A percentile compares a stretch with the other conserved stretches of the same genome.
These are phyloP conservation scores for Cutaneotrichosporon spelunceum DNA, from an alignment of 1,284 basidiomycete genomes.

Conservation along the genomic window DNA sequence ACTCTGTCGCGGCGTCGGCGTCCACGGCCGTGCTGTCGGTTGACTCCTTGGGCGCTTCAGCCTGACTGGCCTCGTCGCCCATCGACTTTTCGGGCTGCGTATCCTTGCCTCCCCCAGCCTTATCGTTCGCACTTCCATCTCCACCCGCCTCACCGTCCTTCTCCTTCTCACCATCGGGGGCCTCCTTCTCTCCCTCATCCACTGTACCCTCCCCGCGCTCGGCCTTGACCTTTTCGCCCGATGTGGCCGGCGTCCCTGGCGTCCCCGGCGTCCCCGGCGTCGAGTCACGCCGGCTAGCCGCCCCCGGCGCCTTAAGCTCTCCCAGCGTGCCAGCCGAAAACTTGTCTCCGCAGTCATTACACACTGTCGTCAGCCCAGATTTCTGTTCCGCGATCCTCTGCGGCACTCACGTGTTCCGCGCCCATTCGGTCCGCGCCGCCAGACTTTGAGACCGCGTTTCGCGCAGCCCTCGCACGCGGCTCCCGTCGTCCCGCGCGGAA, in stretches of 20 bases:
- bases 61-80: not conserved
- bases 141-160: constrained; percentile 4
- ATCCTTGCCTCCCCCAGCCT: not conserved
- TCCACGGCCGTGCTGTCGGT: not conserved
- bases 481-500: constrained; percentile 23
- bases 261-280: constrained; percentile 6
- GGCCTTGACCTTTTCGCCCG: constrained; percentile 5
- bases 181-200: not conserved
- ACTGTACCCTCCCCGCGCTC: constrained; percentile 1
- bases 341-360: constrained; percentile 45
- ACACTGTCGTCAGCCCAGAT: constrained; percentile 31
- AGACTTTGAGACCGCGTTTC: constrained; percentile 35
- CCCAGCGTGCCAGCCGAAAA: constrained; percentile 37
- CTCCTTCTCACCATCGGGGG: not conserved
- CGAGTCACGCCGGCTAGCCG: constrained; percentile 17
- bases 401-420: constrained; percentile 43
- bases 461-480: constrained; percentile 45
- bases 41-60: not conserved
- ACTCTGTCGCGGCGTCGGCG: not conserved
- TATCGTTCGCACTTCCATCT: constrained; percentile 4
- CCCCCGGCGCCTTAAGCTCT: constrained; percentile 38
- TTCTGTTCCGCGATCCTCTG: too few species aligned
- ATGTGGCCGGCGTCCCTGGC: constrained; percentile 1
- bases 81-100: constrained; percentile 47
- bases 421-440: constrained; percentile 44